These are phyloP conservation scores for Omphalotus guepiniiformis DNA, from an alignment of 768 basidiomycete genomes.

Conservation along the genomic window DNA sequence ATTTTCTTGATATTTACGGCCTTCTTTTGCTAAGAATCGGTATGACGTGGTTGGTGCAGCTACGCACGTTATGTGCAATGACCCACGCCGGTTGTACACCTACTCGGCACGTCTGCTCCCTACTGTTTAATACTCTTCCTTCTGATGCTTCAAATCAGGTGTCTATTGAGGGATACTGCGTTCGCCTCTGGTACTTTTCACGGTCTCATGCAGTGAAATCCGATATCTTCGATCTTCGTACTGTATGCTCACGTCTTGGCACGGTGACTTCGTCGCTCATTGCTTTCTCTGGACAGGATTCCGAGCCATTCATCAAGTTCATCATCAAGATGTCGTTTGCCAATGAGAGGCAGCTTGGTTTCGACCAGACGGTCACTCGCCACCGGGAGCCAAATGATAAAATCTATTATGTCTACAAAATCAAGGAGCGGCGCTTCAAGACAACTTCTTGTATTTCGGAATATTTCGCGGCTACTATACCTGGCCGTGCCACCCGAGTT, in stretches of 20 bases:
- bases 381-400: background rate
- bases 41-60: too few species aligned
- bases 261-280: background rate
- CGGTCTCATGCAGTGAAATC: too few species aligned
- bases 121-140: background rate
- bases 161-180: too few species aligned
- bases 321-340: background rate
- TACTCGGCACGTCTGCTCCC: background rate
- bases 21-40: too few species aligned
- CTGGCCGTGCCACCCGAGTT: too few species aligned
- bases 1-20: too few species aligned
- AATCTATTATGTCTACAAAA: background rate
- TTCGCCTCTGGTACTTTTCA: too few species aligned
- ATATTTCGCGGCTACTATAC: background rate
- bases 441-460: background rate
- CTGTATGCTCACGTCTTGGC: background rate
- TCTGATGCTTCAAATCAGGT: too few species aligned
- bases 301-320: too few species aligned
- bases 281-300: too few species aligned
- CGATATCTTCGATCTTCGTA: too few species aligned
- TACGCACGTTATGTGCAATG: background rate
- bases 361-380: background rate
- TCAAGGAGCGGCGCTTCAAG: background rate
- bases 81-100: background rate
- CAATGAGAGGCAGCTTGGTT: background rate